Evolutionary conservation across 1,284 basidiomycete genomes (phyloP).

Genomic region (Apiotrichum gamsii): DNA sequence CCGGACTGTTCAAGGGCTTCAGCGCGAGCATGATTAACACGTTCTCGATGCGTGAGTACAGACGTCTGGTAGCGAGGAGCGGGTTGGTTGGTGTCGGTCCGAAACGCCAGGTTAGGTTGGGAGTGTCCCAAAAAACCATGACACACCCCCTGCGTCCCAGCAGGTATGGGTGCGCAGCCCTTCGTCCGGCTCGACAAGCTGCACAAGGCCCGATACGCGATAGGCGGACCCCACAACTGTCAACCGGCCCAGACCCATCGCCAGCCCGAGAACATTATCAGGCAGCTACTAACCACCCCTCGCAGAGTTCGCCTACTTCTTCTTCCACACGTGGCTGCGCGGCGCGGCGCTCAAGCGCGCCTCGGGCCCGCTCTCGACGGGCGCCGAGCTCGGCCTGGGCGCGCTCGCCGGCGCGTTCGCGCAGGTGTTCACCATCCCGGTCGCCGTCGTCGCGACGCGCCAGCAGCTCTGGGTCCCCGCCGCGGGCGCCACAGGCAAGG

Average conservation of each 20-base stretch:
- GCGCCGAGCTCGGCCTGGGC: conserved; percentile 77
- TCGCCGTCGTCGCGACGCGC: conserved; percentile 92
- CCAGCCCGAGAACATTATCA: too few relatives aligned
- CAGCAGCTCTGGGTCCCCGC: conserved; percentile 71
- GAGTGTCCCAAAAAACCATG: too few relatives aligned
- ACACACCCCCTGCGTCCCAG: too few relatives aligned
- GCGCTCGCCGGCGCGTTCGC: conserved; percentile 89
- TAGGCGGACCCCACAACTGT: too few relatives aligned
- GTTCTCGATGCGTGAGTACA: conserved; percentile 81
- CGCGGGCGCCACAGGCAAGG: conserved; percentile 15
- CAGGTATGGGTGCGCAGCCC: too few relatives aligned
- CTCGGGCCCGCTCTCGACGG: conserved; percentile 60
- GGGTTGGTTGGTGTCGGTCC: too few relatives aligned
- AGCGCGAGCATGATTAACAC: conserved; percentile 97
- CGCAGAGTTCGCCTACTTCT: conserved; percentile 97
- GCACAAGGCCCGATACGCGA: too few relatives aligned
- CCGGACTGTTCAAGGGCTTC: conserved; percentile 86
- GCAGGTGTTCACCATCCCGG: conserved; percentile 97
- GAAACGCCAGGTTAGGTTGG: too few relatives aligned
- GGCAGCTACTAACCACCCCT: neutral
- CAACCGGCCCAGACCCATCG: too few relatives aligned
- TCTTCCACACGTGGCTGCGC: conserved; percentile 91
- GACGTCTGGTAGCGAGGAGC: too few relatives aligned
- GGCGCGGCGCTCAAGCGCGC: conserved; percentile 43
- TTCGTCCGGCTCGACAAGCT: too few relatives aligned